A percentile compares a stretch with the other conserved stretches of the same genome.
These are phyloP conservation scores for Rhodosporidiobolus odoratus DNA, from an alignment of 768 basidiomycete genomes.

Conservation along the genomic window DNA sequence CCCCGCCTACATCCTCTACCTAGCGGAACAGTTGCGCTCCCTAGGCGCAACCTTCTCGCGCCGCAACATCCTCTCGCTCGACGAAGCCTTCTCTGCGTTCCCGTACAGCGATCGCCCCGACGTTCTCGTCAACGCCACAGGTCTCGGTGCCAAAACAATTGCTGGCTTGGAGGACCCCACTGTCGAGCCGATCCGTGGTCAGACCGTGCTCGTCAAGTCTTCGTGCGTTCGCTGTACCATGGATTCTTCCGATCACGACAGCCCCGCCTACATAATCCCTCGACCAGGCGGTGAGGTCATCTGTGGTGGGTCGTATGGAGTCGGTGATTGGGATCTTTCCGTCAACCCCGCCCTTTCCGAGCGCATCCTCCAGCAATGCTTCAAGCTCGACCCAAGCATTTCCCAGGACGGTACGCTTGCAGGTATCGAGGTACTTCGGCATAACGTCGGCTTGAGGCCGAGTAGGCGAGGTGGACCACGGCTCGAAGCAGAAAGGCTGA, in stretches of 20 bases:
- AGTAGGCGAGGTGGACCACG: conserved; percentile 57
- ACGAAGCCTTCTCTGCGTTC: conserved; percentile 50
- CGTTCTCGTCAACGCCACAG: conserved; percentile 58
- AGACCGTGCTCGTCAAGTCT: conserved; percentile 62
- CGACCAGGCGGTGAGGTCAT: conserved; percentile 54
- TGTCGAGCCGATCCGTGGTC: conserved; percentile 74
- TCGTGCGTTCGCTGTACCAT: conserved; percentile 26
- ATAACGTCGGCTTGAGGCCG: conserved; percentile 61
- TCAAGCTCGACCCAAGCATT: conserved; percentile 48
- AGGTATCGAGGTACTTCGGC: conserved; percentile 52
- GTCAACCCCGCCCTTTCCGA: conserved; percentile 50
- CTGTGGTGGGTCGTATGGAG: conserved; percentile 58
- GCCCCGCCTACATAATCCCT: conserved; percentile 60
- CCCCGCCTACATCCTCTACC: conserved; percentile 54
- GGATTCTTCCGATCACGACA: conserved; percentile 26
- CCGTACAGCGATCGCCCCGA: not conserved
- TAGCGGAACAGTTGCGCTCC: conserved; percentile 49
- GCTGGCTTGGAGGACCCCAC: conserved; percentile 73
- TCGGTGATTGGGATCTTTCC: conserved; percentile 55
- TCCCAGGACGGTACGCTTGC: conserved; percentile 35
- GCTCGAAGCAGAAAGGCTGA: conserved; percentile 53
- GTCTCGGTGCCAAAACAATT: conserved; percentile 63
- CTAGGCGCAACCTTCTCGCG: conserved; percentile 53
- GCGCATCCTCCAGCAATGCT: conserved; percentile 54
- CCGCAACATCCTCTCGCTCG: conserved; percentile 50